Evolutionary conservation across 23 red algal species (phyloP).

Genomic region (Gracilaria gracilis): DNA sequence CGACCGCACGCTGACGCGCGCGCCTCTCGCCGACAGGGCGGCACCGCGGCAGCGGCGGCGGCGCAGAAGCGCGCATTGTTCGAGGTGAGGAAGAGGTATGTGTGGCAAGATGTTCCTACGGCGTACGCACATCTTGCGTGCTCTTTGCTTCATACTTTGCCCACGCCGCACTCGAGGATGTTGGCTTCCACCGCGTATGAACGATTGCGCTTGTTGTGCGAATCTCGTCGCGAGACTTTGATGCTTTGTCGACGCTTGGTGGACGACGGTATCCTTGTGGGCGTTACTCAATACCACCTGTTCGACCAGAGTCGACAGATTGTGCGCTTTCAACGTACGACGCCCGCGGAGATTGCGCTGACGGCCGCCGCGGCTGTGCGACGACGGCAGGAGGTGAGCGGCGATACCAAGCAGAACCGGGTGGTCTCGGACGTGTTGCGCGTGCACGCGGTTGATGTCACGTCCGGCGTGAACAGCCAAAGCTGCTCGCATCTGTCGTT

Average conservation of each 20-base stretch:
- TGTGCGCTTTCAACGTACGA: constrained; percentile 26
- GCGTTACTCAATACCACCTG: neutral
- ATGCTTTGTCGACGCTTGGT: constrained; percentile 9
- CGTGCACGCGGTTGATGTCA: neutral
- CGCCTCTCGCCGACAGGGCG: neutral
- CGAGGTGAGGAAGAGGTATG: neutral
- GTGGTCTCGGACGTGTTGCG: neutral
- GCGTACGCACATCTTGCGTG: constrained; percentile 15
- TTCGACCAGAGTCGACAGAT: constrained; percentile 23
- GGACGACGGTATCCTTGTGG: constrained; percentile 1
- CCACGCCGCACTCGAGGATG: constrained; percentile 4
- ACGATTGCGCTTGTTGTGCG: neutral
- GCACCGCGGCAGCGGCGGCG: neutral
- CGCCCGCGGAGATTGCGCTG: constrained; percentile 19
- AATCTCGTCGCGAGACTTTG: neutral
- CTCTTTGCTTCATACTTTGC: constrained; percentile 3
- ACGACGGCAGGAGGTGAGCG: neutral
- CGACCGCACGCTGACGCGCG: neutral
- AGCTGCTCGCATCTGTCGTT: constrained; percentile 8
- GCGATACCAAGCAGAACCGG: neutral
- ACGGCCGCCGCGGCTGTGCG: neutral
- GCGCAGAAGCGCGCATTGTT: neutral
- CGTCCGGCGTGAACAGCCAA: neutral
- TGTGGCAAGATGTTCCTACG: neutral
- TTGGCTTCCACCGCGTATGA: constrained; percentile 11